Base-by-base conservation (phyloP, 208 protist species). In the Crithidia fasciculata region DNA sequence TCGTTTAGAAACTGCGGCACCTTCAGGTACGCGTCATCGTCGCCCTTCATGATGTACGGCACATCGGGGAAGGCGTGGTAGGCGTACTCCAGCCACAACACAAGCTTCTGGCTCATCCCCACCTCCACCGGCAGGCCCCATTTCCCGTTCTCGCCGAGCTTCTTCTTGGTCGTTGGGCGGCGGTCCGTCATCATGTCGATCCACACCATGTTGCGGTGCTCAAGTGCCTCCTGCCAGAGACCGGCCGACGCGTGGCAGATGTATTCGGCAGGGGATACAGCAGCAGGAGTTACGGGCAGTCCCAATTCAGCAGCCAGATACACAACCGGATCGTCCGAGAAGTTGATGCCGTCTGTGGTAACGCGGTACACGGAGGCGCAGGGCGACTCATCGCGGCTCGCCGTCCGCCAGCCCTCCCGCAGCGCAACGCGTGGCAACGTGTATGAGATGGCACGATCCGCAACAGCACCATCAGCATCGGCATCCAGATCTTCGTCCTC, bases 1-100 rank as follows among this genome's bases (percentile, higher is more conserved):
- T 85, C 84, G 45, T 71, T 65, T 28, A 89, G 69, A 44, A 74
- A 84, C 71, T 89, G 77, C 58, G 84, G 84, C 64, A 89, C 80
- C 57, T 74, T 78, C 45, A 85, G 15, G 50, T 83, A 89, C n/a
- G 71, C 72, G 67, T 88, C 83, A 64, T 88, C 83, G 44, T 88
- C 83, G 37, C 80, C 75, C 63, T 85, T 88, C 50, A 67, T 72
- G 28, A 88, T 49, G 58, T 76, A 88, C 49, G 50, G 43, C 18
- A 72, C 73, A 45, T 76, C 56, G 36, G 75, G 74, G 44, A 85
- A 88, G 1, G 72, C 16, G 44, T 60, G 49, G 56, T 83, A 67
- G 59, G 72, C 72, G 45, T 80, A 71, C 4, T 72, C 44, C 60
- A 83, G 76, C 78, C 74, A 82, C 9, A 80, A 8, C 18, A 76